phyloP scores from a whole-genome alignment of 345 rosid species.

The Dipteronia sinensis region DNA sequence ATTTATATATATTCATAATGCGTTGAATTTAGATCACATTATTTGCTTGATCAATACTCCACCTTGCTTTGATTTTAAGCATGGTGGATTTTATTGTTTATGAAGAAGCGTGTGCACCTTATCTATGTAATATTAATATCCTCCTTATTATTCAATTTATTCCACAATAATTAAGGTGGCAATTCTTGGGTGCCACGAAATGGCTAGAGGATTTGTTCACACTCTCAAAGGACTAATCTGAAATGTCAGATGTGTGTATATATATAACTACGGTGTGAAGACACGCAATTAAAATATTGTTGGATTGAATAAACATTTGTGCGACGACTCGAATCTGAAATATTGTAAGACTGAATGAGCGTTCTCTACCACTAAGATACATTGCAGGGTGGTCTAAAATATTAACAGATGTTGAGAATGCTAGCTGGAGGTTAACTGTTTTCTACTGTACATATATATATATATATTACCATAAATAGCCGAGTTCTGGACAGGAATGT shows the following conservation, averaged over 20 bases:
- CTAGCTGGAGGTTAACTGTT: no score
- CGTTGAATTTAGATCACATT: conserved; percentile 30
- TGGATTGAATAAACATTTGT: no score
- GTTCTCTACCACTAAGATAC: no score
- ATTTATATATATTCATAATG: neutral
- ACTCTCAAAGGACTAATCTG: neutral
- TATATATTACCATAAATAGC: neutral
- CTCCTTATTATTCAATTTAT: neutral
- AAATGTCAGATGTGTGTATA: no score
- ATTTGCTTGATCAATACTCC: conserved; percentile 7
- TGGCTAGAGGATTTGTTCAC: neutral
- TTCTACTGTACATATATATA: no score
- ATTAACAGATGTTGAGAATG: no score
- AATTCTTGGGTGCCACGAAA: conserved; percentile 24
- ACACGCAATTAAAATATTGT: no score
- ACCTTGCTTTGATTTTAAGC: conserved; percentile 20
- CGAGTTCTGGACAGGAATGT: conserved; percentile 6
- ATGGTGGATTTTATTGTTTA: conserved; percentile 9
- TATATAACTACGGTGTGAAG: no score
- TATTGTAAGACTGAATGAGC: no score
- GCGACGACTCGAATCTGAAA: no score
- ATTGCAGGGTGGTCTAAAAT: no score
- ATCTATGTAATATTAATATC: neutral
- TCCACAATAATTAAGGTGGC: conserved; percentile 12
- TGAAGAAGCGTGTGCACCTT: conserved; percentile 25